phyloP scores from a whole-genome alignment of 1,284 basidiomycete genomes.

The Rhodofomes roseus region DNA sequence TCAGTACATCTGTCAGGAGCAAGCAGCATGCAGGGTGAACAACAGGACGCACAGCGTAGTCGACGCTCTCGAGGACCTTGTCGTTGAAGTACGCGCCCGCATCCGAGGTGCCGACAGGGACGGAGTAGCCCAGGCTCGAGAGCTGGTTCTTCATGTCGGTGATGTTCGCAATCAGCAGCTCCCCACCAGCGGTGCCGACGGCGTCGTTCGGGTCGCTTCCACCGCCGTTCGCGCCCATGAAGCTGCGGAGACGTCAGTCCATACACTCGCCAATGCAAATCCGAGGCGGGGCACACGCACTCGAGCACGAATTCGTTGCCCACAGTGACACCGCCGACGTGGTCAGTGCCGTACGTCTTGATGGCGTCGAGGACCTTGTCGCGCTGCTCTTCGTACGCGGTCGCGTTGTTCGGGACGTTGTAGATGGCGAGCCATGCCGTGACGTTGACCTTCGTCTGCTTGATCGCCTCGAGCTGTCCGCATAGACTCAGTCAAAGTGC shows the following conservation, averaged over 20 bases:
- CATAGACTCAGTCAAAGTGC: background rate
- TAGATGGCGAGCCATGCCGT: conserved; percentile 86
- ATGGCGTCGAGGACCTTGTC: conserved; percentile 65
- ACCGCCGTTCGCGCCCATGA: conserved; percentile 43
- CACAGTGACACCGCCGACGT: conserved; percentile 80
- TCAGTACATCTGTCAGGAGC: background rate
- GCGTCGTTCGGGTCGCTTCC: conserved; percentile 46
- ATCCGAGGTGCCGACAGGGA: conserved; percentile 87
- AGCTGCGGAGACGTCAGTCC: conserved; percentile 35
- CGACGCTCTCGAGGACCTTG: conserved; percentile 62
- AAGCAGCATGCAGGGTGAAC: background rate
- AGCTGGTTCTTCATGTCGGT: conserved; percentile 59
- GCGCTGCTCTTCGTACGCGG: conserved; percentile 73
- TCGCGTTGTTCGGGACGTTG: conserved; percentile 55
- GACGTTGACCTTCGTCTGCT: conserved; percentile 87
- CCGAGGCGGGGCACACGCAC: conserved; percentile 34
- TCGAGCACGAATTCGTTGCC: conserved; percentile 85
- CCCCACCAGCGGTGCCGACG: conserved; percentile 52
- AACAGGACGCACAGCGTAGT: conserved; percentile 63
- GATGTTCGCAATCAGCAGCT: conserved; percentile 62
- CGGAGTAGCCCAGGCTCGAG: conserved; percentile 45
- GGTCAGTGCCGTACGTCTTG: conserved; percentile 72
- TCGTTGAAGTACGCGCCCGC: conserved; percentile 86
- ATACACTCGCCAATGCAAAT: no score
- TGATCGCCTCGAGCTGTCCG: conserved; percentile 70